Percentiles rank a stretch among this genome's conserved stretches.
phyloP scores from a whole-genome alignment of 192 early-diverging fungal species.

The Pilobolus umbonatus region DNA sequence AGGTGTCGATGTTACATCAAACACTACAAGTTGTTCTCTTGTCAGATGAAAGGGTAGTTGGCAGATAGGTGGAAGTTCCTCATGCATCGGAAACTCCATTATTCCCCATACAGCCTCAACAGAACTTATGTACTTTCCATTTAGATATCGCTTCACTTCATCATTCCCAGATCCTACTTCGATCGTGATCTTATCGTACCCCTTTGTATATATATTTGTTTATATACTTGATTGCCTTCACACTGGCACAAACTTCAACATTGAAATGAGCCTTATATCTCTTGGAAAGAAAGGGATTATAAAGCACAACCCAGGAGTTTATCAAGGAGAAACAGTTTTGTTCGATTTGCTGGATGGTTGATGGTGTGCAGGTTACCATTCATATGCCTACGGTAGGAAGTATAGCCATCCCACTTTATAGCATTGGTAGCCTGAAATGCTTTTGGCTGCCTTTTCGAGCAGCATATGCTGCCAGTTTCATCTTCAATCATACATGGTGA shows the following conservation, averaged over 20 bases:
- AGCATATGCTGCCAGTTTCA: background rate
- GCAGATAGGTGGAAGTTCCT: background rate
- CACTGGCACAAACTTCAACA: background rate
- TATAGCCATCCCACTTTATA: background rate
- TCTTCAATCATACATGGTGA: background rate
- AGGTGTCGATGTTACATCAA: background rate
- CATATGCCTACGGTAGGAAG: background rate
- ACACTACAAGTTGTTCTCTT: background rate
- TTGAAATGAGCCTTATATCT: background rate
- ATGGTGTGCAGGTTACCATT: no score
- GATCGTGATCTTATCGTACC: background rate
- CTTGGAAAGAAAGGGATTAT: background rate
- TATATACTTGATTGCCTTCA: background rate
- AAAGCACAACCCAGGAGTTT: background rate
- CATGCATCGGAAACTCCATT: background rate
- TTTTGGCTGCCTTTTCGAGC: background rate
- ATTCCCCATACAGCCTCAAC: background rate
- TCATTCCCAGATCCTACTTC: background rate
- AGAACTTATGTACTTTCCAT: background rate
- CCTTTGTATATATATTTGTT: no score
- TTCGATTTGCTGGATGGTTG: no score
- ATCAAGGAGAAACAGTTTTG: no score
- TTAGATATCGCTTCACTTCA: background rate
- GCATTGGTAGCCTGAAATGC: background rate
- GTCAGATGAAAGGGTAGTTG: background rate